phyloP scores from a whole-genome alignment of 164 flowering plant genomes.

The Cinnamomum micranthum region DNA sequence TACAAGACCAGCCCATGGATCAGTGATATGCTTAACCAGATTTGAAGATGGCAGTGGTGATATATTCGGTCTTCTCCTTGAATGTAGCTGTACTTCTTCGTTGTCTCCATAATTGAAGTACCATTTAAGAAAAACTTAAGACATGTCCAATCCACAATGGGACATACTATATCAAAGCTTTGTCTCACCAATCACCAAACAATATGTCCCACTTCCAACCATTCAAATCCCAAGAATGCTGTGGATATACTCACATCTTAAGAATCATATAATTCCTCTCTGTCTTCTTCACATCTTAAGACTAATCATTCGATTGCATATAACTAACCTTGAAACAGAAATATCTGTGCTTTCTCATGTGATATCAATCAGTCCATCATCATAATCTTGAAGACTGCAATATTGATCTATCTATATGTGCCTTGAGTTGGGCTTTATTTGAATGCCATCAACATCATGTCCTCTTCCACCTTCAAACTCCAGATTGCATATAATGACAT shows the following conservation, averaged over 20 bases:
- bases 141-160: background rate
- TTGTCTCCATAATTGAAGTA: background rate
- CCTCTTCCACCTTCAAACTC: constrained; percentile 86
- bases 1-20: too few relatives aligned
- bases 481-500: constrained; percentile 74
- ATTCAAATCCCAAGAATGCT: background rate
- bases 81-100: too few relatives aligned
- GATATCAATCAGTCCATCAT: constrained; percentile 72
- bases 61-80: background rate
- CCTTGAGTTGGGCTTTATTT: constrained; percentile 74
- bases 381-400: constrained; percentile 69
- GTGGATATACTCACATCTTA: too few relatives aligned
- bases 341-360: constrained; percentile 75
- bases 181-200: background rate
- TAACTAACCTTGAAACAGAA: constrained; percentile 60
- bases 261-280: background rate
- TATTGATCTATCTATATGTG: constrained; percentile 94
- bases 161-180: background rate
- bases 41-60: background rate
- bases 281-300: background rate
- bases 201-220: background rate
- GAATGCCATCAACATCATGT: constrained; percentile 79
- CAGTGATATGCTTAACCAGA: too few relatives aligned
- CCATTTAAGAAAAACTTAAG: background rate
- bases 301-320: background rate